Evolutionary conservation across 352 stramenopile genomes (phyloP).

Genomic region (Plasmopara muralis): DNA sequence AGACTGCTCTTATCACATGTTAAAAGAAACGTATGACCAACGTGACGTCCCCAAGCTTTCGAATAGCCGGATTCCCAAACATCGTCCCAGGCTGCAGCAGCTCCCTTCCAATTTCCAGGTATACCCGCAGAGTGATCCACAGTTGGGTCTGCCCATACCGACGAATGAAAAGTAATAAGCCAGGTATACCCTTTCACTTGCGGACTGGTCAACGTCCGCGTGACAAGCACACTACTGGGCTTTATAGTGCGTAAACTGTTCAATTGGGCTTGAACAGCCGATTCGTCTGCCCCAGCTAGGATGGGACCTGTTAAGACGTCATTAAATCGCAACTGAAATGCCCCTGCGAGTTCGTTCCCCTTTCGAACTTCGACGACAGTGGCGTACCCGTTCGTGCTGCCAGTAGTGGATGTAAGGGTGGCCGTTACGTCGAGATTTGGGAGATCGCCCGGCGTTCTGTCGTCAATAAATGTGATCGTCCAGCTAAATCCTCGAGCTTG

Average conservation of each 20-base stretch:
- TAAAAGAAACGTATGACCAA: conserved; percentile 77
- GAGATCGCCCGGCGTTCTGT: conserved; percentile 79
- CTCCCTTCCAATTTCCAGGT: conserved; percentile 90
- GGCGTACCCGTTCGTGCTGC: conserved; percentile 30
- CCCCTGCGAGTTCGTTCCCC: conserved; percentile 86
- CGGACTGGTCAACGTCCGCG: conserved; percentile 14
- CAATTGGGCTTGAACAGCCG: conserved; percentile 82
- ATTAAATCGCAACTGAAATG: conserved; percentile 91
- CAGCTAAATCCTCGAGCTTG: conserved; percentile 73
- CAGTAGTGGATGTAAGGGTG: conserved; percentile 20
- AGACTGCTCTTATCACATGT: conserved; percentile 52
- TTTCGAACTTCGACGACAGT: conserved; percentile 59
- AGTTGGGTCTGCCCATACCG: conserved; percentile 87
- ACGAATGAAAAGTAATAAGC: conserved; percentile 92
- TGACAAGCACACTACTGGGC: conserved; percentile 77
- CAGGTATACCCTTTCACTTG: conserved; percentile 87
- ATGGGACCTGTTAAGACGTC: conserved; percentile 90
- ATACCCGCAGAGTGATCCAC: conserved; percentile 72
- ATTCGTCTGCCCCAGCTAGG: conserved; percentile 67
- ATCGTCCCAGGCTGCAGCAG: conserved; percentile 70
- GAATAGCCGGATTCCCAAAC: conserved; percentile 92
- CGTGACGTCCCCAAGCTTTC: conserved; percentile 95
- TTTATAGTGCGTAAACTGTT: conserved; percentile 91
- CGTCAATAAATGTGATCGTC: conserved; percentile 65
- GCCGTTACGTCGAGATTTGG: conserved; percentile 20